These are phyloP conservation scores for Beauveria medogensis DNA, from an alignment of 2,329 filamentous ascomycete species.

Conservation along the genomic window DNA sequence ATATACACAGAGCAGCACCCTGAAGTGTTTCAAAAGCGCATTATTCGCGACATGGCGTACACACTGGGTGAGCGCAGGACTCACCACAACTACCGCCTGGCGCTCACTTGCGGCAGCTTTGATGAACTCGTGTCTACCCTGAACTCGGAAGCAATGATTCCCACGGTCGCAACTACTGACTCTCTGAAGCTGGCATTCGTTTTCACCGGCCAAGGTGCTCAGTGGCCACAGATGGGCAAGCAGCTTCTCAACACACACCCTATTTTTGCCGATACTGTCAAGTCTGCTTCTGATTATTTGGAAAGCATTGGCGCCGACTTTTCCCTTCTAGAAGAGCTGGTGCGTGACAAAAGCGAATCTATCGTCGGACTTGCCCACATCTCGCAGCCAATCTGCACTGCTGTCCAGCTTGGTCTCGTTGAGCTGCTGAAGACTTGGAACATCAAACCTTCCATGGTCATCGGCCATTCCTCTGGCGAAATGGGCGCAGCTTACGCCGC, in stretches of 20 bases:
- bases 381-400: constrained; percentile 36
- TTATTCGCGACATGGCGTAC: constrained; percentile 40
- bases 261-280: constrained; percentile 26
- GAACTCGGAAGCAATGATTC: constrained; percentile 9
- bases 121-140: constrained; percentile 29
- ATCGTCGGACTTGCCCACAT: constrained; percentile 31
- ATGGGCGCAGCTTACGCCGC: constrained; percentile 39
- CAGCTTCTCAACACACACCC: constrained; percentile 28
- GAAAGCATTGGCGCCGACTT: constrained; percentile 27
- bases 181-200: constrained; percentile 23
- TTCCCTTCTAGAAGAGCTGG: constrained; percentile 30
- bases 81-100: constrained; percentile 34
- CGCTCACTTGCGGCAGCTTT: constrained; percentile 34
- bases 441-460: constrained; percentile 30
- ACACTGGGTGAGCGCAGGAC: constrained; percentile 38
- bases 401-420: constrained; percentile 39
- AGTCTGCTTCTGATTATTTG: constrained; percentile 25
- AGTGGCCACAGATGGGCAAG: constrained; percentile 30
- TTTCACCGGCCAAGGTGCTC: constrained; percentile 33
- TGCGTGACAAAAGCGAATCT: constrained; percentile 25
- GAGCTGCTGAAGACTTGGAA: constrained; percentile 36
- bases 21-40: constrained; percentile 32
- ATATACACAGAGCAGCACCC: constrained; percentile 34
- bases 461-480: constrained; percentile 41
- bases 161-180: constrained; percentile 13